Evolutionary conservation across 495 filamentous ascomycete species (phyloP).

Genomic region (Hypoxylon cercidicola): DNA sequence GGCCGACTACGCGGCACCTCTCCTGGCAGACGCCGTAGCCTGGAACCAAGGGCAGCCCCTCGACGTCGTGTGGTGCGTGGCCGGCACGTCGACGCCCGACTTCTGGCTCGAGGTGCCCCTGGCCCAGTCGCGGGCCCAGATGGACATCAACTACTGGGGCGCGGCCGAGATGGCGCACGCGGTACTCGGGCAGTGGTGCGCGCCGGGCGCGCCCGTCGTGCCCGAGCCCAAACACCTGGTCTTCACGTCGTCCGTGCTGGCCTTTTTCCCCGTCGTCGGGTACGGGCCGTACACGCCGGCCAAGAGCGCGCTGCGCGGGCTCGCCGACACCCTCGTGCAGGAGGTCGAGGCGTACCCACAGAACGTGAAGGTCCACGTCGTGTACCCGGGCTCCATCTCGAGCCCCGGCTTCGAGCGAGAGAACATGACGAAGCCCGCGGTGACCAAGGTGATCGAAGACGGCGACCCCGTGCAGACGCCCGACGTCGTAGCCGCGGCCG

Average conservation of each 20-base stretch:
- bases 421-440: constrained; percentile 79
- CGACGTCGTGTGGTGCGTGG: constrained; percentile 93
- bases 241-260: constrained; percentile 82
- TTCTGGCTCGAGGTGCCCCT: constrained; percentile 80
- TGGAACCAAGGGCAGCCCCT: constrained; percentile 83
- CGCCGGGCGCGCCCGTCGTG: constrained; percentile 53
- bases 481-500: constrained; percentile 74
- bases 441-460: constrained; percentile 86
- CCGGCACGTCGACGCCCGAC: constrained; percentile 77
- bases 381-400: constrained; percentile 86
- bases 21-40: constrained; percentile 76
- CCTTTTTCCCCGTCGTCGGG: constrained; percentile 81
- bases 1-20: constrained; percentile 69
- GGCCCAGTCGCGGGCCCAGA: constrained; percentile 75
- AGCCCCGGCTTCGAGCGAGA: constrained; percentile 81
- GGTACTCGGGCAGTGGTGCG: constrained; percentile 68
- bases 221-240: constrained; percentile 77
- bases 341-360: constrained; percentile 84
- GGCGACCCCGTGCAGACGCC: constrained; percentile 81
- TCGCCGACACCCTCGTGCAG: constrained; percentile 83
- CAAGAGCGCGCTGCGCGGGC: constrained; percentile 84
- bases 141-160: constrained; percentile 93
- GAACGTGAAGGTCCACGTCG: constrained; percentile 79
- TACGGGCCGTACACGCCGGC: constrained; percentile 86
- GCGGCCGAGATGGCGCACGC: constrained; percentile 87